These are phyloP conservation scores for Aspergillus proliferans DNA, from an alignment of 2,329 filamentous ascomycete genomes.

Conservation along the genomic window DNA sequence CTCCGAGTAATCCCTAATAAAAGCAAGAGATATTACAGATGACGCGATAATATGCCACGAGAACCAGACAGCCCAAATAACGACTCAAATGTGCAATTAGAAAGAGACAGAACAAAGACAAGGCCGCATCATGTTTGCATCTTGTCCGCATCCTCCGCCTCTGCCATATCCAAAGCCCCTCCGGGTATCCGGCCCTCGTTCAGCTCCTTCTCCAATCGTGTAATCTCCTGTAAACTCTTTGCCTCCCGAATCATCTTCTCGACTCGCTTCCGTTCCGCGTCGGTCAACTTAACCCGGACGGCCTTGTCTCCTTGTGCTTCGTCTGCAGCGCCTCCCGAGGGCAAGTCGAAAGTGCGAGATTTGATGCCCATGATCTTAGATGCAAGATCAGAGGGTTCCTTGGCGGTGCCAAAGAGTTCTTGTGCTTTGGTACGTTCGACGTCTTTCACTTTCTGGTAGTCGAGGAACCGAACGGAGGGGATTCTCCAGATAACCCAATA, in stretches of 20 bases:
- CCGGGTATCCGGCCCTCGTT: constrained; percentile 80
- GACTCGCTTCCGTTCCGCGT: constrained; percentile 77
- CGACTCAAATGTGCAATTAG: constrained; percentile 15
- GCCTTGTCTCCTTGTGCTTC: constrained; percentile 51
- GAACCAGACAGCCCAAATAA: not conserved
- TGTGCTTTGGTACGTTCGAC: constrained; percentile 68
- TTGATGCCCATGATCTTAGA: constrained; percentile 79
- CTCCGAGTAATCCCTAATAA: not conserved
- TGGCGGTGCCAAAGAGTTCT: constrained; percentile 73
- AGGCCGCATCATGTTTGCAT: constrained; percentile 32
- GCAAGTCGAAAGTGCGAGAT: constrained; percentile 64
- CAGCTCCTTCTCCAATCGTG: constrained; percentile 81
- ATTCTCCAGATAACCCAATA: constrained; percentile 86
- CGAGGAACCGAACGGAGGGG: constrained; percentile 79
- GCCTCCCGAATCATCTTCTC: constrained; percentile 84
- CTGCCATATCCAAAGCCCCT: constrained; percentile 43
- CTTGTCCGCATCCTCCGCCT: constrained; percentile 26
- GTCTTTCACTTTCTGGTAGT: constrained; percentile 87
- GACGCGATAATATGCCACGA: not conserved
- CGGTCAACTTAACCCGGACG: constrained; percentile 76
- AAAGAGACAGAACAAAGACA: constrained; percentile 13
- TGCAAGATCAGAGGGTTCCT: constrained; percentile 74
- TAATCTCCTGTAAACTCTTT: constrained; percentile 83
- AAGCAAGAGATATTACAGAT: not conserved
- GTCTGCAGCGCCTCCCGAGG: constrained; percentile 32